Evolutionary conservation across 2,329 filamentous ascomycete genomes (phyloP).

Genomic region (Capronia epimyces): DNA sequence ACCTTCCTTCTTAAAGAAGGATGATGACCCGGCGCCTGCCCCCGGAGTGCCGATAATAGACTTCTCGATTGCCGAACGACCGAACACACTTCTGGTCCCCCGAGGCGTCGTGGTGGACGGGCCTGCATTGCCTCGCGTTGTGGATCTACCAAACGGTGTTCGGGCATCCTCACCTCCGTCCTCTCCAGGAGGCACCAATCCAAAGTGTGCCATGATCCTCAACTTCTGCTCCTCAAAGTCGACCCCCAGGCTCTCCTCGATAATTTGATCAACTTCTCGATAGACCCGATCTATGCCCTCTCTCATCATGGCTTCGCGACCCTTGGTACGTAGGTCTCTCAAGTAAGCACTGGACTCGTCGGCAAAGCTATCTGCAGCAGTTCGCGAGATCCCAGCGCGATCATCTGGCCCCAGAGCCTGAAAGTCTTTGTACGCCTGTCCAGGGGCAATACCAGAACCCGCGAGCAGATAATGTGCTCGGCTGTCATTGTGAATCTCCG

Average conservation of each 20-base stretch:
- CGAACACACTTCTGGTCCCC: constrained; percentile 53
- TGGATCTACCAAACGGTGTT: constrained; percentile 45
- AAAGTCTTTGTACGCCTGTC: constrained; percentile 77
- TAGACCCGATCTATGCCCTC: constrained; percentile 87
- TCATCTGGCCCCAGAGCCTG: constrained; percentile 69
- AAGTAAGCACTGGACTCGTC: constrained; percentile 52
- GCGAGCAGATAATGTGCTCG: constrained; percentile 82
- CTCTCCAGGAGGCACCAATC: constrained; percentile 54
- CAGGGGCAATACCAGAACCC: constrained; percentile 85
- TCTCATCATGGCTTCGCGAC: constrained; percentile 82
- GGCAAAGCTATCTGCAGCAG: constrained; percentile 16
- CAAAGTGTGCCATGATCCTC: constrained; percentile 94
- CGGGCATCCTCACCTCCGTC: constrained; percentile 36
- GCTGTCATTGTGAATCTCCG: constrained; percentile 41
- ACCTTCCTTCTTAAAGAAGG: constrained; percentile 53
- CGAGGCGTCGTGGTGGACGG: constrained; percentile 5
- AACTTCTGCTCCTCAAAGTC: constrained; percentile 94
- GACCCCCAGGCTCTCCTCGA: constrained; percentile 90
- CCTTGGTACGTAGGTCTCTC: constrained; percentile 80
- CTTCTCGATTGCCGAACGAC: constrained; percentile 66
- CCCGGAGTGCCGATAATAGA: constrained; percentile 82
- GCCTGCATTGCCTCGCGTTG: constrained; percentile 5
- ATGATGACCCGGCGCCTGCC: constrained; percentile 53
- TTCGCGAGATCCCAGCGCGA: constrained; percentile 2
- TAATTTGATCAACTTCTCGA: constrained; percentile 84